Conservation (phyloP, 2,329 filamentous ascomycete genomes). For the Exophiala viscosa region DNA sequence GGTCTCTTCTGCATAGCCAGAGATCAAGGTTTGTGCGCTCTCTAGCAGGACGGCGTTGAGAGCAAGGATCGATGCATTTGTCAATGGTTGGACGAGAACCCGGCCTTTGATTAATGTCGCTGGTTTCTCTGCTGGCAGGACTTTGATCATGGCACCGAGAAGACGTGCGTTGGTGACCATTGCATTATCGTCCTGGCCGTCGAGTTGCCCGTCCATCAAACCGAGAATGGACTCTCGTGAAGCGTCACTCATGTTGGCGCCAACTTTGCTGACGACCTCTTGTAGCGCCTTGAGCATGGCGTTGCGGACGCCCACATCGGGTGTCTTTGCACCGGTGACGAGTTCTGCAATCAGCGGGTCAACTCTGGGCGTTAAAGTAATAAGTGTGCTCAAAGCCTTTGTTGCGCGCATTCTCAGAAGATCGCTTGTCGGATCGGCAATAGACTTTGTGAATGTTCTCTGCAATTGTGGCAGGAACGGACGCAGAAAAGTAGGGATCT, state of each 20-base stretch:
- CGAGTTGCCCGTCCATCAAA: slow-evolving; percentile 80
- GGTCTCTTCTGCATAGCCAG: slow-evolving; percentile 68
- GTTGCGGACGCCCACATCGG: slow-evolving; percentile 79
- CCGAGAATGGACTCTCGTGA: slow-evolving; percentile 81
- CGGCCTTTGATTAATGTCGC: slow-evolving; percentile 60
- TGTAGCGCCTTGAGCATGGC: slow-evolving; percentile 97
- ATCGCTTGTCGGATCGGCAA: slow-evolving; percentile 90
- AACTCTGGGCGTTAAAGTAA: slow-evolving; percentile 90
- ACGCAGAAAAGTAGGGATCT: slow-evolving; percentile 92
- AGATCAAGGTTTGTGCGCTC: slow-evolving; percentile 65
- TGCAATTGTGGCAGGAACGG: slow-evolving; percentile 96
- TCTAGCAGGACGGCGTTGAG: slow-evolving; percentile 87
- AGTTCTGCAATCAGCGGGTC: slow-evolving; percentile 91
- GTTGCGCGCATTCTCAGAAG: slow-evolving; percentile 81
- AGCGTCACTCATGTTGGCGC: slow-evolving; percentile 87
- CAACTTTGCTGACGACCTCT: slow-evolving; percentile 93
- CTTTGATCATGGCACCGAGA: slow-evolving; percentile 83
- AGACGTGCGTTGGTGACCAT: slow-evolving; percentile 87
- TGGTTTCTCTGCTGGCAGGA: slow-evolving; percentile 70
- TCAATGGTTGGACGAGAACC: slow-evolving; percentile 73
- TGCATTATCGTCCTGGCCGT: slow-evolving; percentile 69
- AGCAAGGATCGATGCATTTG: slow-evolving; percentile 73
- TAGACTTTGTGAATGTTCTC: slow-evolving; percentile 90
- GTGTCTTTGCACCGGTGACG: slow-evolving; percentile 90
- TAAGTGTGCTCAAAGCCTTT: slow-evolving; percentile 88